These are phyloP conservation scores for Glebionis coronaria DNA, from an alignment of 129 eudicot species.

Conservation along the genomic window DNA sequence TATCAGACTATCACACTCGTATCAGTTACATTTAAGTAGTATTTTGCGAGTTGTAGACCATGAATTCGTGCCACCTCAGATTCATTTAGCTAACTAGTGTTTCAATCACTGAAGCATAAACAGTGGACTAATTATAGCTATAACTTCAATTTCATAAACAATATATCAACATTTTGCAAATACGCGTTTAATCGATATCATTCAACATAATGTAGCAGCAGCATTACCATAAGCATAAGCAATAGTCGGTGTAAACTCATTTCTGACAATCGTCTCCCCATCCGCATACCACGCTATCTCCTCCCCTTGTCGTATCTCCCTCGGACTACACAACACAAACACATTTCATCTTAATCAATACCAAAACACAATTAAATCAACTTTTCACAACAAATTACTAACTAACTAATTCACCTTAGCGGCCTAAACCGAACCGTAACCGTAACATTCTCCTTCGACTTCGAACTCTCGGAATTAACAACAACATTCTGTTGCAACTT, in stretches of 20 bases:
- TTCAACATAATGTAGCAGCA: neutral
- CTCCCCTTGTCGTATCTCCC: slow-evolving; percentile 96
- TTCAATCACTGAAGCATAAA: neutral
- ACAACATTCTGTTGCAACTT: slow-evolving; percentile 40
- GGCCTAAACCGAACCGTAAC: slow-evolving; percentile 98
- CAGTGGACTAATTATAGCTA: no score
- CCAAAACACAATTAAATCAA: neutral
- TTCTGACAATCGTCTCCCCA: slow-evolving; percentile 90
- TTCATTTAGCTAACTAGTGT: slow-evolving; percentile 19
- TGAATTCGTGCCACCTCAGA: neutral
- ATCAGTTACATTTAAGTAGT: no score
- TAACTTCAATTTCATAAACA: no score
- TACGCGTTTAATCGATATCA: no score
- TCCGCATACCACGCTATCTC: slow-evolving; percentile 99
- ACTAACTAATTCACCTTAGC: slow-evolving; percentile 51
- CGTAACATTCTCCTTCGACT: slow-evolving; percentile 91
- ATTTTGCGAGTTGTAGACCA: no score
- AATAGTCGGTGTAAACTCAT: slow-evolving; percentile 66
- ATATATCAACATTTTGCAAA: no score
- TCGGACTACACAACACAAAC: slow-evolving; percentile 50
- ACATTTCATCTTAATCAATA: slow-evolving; percentile 7
- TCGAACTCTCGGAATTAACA: slow-evolving; percentile 47
- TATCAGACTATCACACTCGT: no score
- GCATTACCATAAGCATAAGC: slow-evolving; percentile 93
- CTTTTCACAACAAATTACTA: neutral